phyloP scores from a whole-genome alignment of 2,329 filamentous ascomycete genomes.

The Cladosporium colombiae region DNA sequence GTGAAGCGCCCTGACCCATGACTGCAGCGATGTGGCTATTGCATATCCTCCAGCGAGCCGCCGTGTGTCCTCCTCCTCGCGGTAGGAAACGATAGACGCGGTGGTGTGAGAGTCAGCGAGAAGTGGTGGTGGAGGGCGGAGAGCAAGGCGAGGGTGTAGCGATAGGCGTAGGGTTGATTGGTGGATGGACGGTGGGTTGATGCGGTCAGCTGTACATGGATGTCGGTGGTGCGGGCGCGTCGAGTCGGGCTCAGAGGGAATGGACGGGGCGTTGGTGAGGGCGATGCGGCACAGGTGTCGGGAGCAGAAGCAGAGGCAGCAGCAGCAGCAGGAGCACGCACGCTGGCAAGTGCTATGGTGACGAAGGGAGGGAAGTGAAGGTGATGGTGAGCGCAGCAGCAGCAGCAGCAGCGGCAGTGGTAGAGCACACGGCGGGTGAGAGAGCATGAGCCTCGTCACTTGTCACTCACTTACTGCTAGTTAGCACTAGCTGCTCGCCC shows the following conservation, averaged over 20 bases:
- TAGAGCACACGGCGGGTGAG: not conserved
- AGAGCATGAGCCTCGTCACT: not conserved
- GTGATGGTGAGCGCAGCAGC: not conserved
- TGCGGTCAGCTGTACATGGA: slow-evolving; percentile 12
- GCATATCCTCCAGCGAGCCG: slow-evolving; percentile 13
- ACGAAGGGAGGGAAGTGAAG: not conserved
- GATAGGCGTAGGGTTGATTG: slow-evolving; percentile 11
- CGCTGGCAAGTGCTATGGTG: not conserved
- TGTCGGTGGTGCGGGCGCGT: not conserved
- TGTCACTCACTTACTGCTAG: not conserved
- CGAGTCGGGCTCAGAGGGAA: not conserved
- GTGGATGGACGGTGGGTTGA: slow-evolving; percentile 10
- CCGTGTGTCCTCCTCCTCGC: not conserved
- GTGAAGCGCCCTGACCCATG: slow-evolving; percentile 39
- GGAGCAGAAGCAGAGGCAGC: not conserved
- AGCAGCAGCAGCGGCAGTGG: not conserved
- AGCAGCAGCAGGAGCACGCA: not conserved
- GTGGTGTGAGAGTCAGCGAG: slow-evolving; percentile 5
- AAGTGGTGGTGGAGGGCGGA: not conserved
- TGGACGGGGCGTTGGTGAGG: not conserved
- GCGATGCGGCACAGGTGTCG: not conserved
- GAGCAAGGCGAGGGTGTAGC: not conserved
- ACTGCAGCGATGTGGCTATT: slow-evolving; percentile 3
- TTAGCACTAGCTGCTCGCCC: not conserved
- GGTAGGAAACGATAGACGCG: not conserved